These are phyloP conservation scores for Lachnellula cervina DNA, from an alignment of 2,329 filamentous ascomycete genomes.

Conservation along the genomic window DNA sequence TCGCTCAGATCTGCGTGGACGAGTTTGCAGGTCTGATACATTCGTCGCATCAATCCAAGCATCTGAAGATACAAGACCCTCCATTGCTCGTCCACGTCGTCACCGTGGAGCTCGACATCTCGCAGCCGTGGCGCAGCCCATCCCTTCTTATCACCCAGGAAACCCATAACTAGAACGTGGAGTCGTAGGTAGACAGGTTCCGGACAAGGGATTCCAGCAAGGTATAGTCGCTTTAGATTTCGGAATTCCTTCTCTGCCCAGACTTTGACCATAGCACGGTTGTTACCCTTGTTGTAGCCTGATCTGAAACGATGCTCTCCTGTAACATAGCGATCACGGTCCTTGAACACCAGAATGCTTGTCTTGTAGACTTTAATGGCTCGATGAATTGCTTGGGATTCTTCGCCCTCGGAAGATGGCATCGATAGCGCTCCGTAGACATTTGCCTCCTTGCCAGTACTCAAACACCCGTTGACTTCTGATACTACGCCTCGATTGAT, in stretches of 20 bases:
- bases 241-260: conserved; percentile 99
- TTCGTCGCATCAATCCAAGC: conserved; percentile 79
- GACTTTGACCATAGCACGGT: conserved; percentile 93
- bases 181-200: conserved; percentile 84
- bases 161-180: conserved; percentile 94
- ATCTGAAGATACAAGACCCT: conserved; percentile 74
- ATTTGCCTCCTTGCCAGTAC: conserved; percentile 96
- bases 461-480: conserved; percentile 91
- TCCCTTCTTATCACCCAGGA: conserved; percentile 82
- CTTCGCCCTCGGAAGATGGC: conserved; percentile 45
- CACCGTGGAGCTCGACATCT: conserved; percentile 70
- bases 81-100: conserved; percentile 70
- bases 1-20: conserved; percentile 97
- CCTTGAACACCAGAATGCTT: conserved; percentile 94
- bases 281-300: conserved; percentile 91
- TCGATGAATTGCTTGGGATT: conserved; percentile 57
- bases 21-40: conserved; percentile 88
- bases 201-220: conserved; percentile 82
- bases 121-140: conserved; percentile 84
- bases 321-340: conserved; percentile 90
- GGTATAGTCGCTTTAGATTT: conserved; percentile 79
- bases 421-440: conserved; percentile 84
- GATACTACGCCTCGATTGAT: conserved; percentile 87
- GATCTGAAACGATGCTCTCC: conserved; percentile 89
- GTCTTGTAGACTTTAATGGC: conserved; percentile 99